Conservation (phyloP, 805 yeast genomes). For the Monosporozyma servazzii region DNA sequence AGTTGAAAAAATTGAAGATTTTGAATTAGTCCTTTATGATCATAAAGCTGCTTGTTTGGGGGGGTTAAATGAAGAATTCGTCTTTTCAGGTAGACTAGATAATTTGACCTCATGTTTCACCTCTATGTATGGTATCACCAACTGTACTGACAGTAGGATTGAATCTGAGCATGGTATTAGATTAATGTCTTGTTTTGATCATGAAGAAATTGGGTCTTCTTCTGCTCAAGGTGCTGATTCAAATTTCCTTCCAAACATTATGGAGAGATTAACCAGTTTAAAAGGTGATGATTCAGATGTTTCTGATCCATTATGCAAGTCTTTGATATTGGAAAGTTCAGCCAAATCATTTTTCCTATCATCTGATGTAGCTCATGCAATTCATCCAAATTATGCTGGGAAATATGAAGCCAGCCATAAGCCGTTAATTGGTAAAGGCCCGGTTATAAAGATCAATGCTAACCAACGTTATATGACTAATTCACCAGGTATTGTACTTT, state of each 20-base stretch:
- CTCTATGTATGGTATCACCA: constrained; percentile 59
- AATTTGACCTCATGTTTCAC: constrained; percentile 82
- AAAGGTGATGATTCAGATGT: constrained; percentile 32
- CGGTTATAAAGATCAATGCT: constrained; percentile 88
- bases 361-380: constrained; percentile 95
- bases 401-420: constrained; percentile 70
- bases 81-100: constrained; percentile 86
- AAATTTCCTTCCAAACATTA: constrained; percentile 71
- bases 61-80: constrained; percentile 82
- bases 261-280: constrained; percentile 54
- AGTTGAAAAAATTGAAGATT: constrained; percentile 66
- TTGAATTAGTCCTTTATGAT: constrained; percentile 79
- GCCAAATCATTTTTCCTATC: constrained; percentile 81
- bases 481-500: constrained; percentile 73
- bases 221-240: constrained; percentile 97
- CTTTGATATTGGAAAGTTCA: constrained; percentile 45
- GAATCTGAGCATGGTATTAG: constrained; percentile 49
- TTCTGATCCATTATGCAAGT: constrained; percentile 20
- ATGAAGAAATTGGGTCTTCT: constrained; percentile 89
- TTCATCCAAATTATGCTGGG: constrained; percentile 81
- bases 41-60: constrained; percentile 77
- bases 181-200: constrained; percentile 80
- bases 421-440: constrained; percentile 80
- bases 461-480: constrained; percentile 94
- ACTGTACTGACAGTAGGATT: constrained; percentile 35